Evolutionary conservation across 2,329 filamentous ascomycete species (phyloP).

Genomic region (Tolypocladium guangdongense): DNA sequence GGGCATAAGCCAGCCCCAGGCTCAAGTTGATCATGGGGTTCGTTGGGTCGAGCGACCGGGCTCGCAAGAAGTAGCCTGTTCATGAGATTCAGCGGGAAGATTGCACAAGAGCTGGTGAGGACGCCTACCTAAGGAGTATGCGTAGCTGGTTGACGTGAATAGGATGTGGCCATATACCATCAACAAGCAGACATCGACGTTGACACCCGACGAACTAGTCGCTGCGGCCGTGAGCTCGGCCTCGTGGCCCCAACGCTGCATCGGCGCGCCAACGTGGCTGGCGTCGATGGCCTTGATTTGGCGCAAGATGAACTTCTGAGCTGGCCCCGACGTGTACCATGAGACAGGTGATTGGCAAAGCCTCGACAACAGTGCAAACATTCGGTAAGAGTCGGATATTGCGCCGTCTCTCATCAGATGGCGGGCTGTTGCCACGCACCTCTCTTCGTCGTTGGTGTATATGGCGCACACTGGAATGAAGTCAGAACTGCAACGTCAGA

Average conservation of each 20-base stretch:
- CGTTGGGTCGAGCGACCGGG: constrained; percentile 59
- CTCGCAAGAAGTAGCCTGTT: constrained; percentile 70
- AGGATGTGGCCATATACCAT: constrained; percentile 87
- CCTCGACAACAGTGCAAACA: constrained; percentile 70
- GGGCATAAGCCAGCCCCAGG: constrained; percentile 75
- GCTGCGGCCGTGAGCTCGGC: background rate
- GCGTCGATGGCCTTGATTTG: constrained; percentile 86
- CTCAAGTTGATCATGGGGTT: constrained; percentile 74
- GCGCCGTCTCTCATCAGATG: constrained; percentile 78
- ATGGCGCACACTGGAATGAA: constrained; percentile 62
- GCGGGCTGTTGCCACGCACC: constrained; percentile 60
- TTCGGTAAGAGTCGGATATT: constrained; percentile 72
- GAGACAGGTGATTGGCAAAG: constrained; percentile 61
- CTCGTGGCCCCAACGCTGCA: constrained; percentile 12
- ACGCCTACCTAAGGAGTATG: constrained; percentile 61
- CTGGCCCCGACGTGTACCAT: constrained; percentile 70
- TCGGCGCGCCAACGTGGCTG: constrained; percentile 32
- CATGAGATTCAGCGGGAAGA: constrained; percentile 1
- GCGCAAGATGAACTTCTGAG: constrained; percentile 83
- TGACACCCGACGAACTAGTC: background rate
- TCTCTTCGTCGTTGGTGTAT: constrained; percentile 67
- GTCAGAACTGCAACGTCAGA: background rate
- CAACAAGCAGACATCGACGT: constrained; percentile 69
- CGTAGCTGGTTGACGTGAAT: constrained; percentile 72
- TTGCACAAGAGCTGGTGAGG: background rate